These are phyloP conservation scores for Phytopythium kandeliae DNA, from an alignment of 352 stramenopile genomes.

Conservation along the genomic window DNA sequence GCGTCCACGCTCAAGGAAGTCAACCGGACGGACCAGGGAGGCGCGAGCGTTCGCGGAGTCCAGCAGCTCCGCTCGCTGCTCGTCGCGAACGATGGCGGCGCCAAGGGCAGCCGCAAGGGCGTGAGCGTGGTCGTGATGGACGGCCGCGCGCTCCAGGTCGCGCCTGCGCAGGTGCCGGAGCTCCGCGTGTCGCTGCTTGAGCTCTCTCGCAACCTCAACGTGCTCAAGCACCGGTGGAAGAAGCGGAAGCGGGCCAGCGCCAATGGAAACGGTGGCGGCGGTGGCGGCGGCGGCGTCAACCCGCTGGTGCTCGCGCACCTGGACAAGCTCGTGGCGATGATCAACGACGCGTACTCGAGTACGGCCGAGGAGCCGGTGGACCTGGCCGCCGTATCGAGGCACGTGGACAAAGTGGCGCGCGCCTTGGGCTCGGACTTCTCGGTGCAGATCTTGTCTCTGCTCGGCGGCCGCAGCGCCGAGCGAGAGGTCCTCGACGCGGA, in stretches of 20 bases:
- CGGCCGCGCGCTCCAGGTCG: slow-evolving; percentile 17
- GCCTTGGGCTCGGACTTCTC: slow-evolving; percentile 63
- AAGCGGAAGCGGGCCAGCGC: slow-evolving; percentile 26
- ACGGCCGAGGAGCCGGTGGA: slow-evolving; percentile 59
- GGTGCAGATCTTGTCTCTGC: slow-evolving; percentile 47
- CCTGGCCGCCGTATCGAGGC: slow-evolving; percentile 21
- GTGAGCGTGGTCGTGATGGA: slow-evolving; percentile 1
- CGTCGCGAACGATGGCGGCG: background rate
- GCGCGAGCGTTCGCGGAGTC: background rate
- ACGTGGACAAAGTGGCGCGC: slow-evolving; percentile 53
- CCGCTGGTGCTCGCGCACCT: slow-evolving; percentile 56
- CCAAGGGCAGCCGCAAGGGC: background rate
- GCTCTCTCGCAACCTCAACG: slow-evolving; percentile 63
- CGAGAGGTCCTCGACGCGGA: slow-evolving; percentile 24
- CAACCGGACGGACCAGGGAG: background rate
- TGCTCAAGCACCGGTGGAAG: slow-evolving; percentile 55
- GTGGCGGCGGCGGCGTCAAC: slow-evolving; percentile 21
- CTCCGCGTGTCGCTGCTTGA: slow-evolving; percentile 69
- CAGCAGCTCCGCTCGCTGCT: slow-evolving; percentile 4
- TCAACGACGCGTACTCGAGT: slow-evolving; percentile 66
- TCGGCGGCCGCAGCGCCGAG: slow-evolving; percentile 29
- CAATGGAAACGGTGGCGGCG: slow-evolving; percentile 5
- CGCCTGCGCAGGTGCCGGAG: slow-evolving; percentile 42
- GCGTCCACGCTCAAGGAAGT: background rate
- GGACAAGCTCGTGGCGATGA: slow-evolving; percentile 55